Evolutionary conservation across 345 rosid species (phyloP), one percentile per base, ranked within the genome.

Genomic region (Rhizophora mangle): DNA sequence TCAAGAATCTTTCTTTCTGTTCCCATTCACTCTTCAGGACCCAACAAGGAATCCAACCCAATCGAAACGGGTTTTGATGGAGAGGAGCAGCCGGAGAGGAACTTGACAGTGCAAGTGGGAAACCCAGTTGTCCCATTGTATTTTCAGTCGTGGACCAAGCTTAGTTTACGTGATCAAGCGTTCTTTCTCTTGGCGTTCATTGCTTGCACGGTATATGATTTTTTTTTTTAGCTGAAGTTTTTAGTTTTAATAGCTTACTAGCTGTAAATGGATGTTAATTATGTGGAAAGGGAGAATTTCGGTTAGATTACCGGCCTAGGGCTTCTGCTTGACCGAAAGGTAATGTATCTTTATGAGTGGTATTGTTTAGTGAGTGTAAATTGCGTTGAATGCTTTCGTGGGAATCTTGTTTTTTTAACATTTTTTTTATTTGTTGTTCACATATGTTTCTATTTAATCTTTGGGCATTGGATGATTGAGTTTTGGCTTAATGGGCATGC

Each of bases 171-270:
- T 56, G 96, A 88, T 73, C 93, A 89, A 64, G 93, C 96, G 21
- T 92, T 84, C 83, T 76, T 86, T 69, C 91, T 89, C 59, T 67
- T 87, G 51, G 65, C 96, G 20, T 95, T 95, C 76, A 87, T 88
- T 62, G 92, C 88, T 72, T 91, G 88, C 87, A 86, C 93, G 89
- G 98, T 91, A 72, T 54, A 54, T 62, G 24, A 24, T 57, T 21
- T 56, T 58, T 56, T 52, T 26, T n/a, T 19, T 53, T 24, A 24
- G 24, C 24, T 22, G 10, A 55, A 10, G 29, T 5, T 55, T 22
- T 55, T 55, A 7, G 11, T n/a, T n/a, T 8, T 11, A 16, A 16
- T 22, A 55, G 15, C 46, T 39, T 39, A 39, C 13, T 10, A 8
- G 29, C 59, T 22, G 59, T 9, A 55, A 13, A 9, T 55, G 27